Conservation (phyloP, 805 yeast species). For the Lipomyces oligophaga region DNA sequence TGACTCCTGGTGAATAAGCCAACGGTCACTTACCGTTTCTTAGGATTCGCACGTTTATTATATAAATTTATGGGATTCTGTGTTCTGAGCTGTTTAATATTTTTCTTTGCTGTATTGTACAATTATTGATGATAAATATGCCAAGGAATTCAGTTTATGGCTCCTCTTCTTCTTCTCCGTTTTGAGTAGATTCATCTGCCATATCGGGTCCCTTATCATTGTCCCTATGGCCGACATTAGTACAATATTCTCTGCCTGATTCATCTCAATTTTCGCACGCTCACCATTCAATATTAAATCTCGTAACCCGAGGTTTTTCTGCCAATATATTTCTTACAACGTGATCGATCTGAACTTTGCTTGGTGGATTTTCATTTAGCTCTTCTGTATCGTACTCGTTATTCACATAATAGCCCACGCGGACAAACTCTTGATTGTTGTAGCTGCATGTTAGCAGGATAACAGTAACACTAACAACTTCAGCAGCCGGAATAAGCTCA, state of each 20-base stretch:
- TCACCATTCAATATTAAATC: slow-evolving; percentile 91
- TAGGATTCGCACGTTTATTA: neutral
- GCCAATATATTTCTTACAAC: slow-evolving; percentile 93
- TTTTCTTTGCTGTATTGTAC: neutral
- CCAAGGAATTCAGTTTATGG: no score
- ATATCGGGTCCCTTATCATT: slow-evolving; percentile 1
- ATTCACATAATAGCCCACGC: slow-evolving; percentile 97
- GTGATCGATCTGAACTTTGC: slow-evolving; percentile 28
- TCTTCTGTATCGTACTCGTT: slow-evolving; percentile 95
- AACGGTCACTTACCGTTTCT: neutral
- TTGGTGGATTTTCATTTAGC: slow-evolving; percentile 54
- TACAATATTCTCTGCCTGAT: neutral
- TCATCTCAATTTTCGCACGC: neutral
- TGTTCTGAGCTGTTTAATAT: neutral
- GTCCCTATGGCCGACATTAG: slow-evolving; percentile 13
- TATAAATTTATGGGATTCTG: neutral
- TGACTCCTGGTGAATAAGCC: neutral
- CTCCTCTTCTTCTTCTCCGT: slow-evolving; percentile 27
- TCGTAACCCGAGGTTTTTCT: slow-evolving; percentile 94
- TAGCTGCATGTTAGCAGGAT: slow-evolving; percentile 89
- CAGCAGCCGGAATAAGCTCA: slow-evolving; percentile 92
- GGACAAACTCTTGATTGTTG: slow-evolving; percentile 87
- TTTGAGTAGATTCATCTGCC: no score
- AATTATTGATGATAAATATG: neutral
- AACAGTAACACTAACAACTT: slow-evolving; percentile 91